Base-by-base conservation (phyloP, 306 rosid genomes). In the Prosopis cineraria region DNA sequence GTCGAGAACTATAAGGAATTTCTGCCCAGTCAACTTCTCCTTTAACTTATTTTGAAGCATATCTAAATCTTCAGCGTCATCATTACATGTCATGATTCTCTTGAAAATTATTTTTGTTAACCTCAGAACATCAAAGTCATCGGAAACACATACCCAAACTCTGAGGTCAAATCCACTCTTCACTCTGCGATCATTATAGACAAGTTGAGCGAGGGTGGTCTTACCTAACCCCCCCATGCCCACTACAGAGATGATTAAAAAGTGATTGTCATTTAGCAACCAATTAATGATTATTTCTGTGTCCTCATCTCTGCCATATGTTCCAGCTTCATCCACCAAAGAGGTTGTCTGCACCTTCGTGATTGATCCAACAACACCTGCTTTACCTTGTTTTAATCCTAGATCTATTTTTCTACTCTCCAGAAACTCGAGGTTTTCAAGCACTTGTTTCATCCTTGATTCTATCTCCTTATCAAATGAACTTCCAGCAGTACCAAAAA, bases 251-350 rank as follows among this genome's bases (percentile, higher is more conserved):
- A 59, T 29, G 10, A 29, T 3, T 13, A 39, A 59, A 13, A 59
- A 6, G 9, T 14, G 39, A 5, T 1, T 13, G 66, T 29, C 16
- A 6, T 59, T 27, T 43, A 29, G 22, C 66, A 29, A 52, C 47
- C 41, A 36, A 0, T 73, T 7, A 2, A 67, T 16, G 13, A 82
- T 43, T 8, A 2, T 16, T 1, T 10, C 30, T 48, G 27, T 73
- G 69, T 43, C 48, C 1, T 31, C 58, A 72, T 66, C 47, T 7
- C 85, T 73, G 12, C 85, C 85, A 67, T 25, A 24, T 41, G 17
- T 41, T 1, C 5, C 25, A 56, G 10, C 12, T 73, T 56, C 53
- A 17, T 73, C 68, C 0, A 59, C 68, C 29, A 58, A 56, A 58
- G 56, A 71, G 19, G 68, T 37, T 24, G 53, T 33, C 29, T 7